Conservation (phyloP, 2,329 filamentous ascomycete genomes). For the Pseudocercospora macadamiae region DNA sequence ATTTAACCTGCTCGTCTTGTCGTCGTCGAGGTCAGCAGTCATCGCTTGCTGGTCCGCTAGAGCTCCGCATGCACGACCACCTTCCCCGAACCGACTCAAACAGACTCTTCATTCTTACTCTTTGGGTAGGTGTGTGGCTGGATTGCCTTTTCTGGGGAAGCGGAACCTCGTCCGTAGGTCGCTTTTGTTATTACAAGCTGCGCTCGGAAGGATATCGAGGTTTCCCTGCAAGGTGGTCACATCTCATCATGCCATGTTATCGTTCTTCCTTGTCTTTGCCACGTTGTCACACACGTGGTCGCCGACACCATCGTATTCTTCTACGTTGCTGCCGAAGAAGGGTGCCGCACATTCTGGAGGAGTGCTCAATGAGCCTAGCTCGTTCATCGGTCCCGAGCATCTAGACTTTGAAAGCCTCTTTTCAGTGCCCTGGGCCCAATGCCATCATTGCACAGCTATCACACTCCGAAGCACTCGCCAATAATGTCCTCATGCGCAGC, state of each 20-base stretch:
- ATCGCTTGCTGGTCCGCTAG: too few relatives aligned
- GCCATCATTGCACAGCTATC: not conserved
- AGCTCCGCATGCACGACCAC: slow-evolving; percentile 5
- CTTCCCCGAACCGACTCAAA: slow-evolving; percentile 1
- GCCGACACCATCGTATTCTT: not conserved
- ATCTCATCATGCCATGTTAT: not conserved
- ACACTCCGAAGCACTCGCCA: not conserved
- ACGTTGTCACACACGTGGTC: not conserved
- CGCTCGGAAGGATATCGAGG: not conserved
- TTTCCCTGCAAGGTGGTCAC: not conserved
- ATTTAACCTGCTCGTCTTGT: not conserved
- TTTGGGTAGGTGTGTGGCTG: slow-evolving; percentile 2
- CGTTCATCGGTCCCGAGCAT: not conserved
- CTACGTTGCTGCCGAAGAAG: not conserved
- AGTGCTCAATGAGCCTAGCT: not conserved
- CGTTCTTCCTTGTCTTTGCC: not conserved
- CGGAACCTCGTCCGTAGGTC: not conserved
- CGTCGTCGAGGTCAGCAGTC: not conserved
- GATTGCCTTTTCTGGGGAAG: slow-evolving; percentile 3
- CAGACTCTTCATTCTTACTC: not conserved
- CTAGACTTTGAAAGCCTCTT: not conserved
- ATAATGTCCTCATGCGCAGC: not conserved
- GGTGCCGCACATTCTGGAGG: not conserved
- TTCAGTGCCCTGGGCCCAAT: not conserved
- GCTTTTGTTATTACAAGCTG: not conserved